Conservation (phyloP, 805 yeast genomes). For the Allodekkera sacchari region DNA sequence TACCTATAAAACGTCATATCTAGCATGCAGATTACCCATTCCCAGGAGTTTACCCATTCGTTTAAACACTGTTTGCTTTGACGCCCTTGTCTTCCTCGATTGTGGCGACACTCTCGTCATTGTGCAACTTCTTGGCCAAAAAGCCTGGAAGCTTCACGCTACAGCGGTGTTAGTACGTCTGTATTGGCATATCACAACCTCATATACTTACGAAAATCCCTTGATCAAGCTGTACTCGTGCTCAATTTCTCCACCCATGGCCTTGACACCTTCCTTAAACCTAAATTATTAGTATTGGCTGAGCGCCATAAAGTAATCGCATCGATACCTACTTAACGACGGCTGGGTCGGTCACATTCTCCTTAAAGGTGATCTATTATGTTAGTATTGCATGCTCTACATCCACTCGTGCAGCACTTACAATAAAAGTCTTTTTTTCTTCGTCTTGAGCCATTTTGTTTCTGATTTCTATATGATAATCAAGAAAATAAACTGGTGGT, state of each 20-base stretch:
- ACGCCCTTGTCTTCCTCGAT: constrained; percentile 68
- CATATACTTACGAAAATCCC: constrained; percentile 41
- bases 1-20: too few relatives aligned
- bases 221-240: constrained; percentile 58
- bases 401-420: constrained; percentile 10
- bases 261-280: constrained; percentile 39
- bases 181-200: neutral
- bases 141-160: constrained; percentile 46
- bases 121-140: constrained; percentile 38
- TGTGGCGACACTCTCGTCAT: constrained; percentile 43
- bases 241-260: constrained; percentile 53
- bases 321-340: constrained; percentile 16
- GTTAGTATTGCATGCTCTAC: constrained; percentile 1
- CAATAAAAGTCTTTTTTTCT: constrained; percentile 25
- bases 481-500: too few relatives aligned
- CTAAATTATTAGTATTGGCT: constrained; percentile 6
- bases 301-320: neutral
- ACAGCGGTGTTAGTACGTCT: constrained; percentile 1
- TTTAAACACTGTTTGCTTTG: constrained; percentile 25
- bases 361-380: constrained; percentile 30
- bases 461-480: neutral
- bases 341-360: constrained; percentile 25
- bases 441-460: constrained; percentile 4
- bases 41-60: too few relatives aligned
- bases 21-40: too few relatives aligned